Percentiles rank a stretch among this genome's conserved stretches.
phyloP scores from a whole-genome alignment of 2,329 filamentous ascomycete genomes.

The Sporothrix dimorphospora region DNA sequence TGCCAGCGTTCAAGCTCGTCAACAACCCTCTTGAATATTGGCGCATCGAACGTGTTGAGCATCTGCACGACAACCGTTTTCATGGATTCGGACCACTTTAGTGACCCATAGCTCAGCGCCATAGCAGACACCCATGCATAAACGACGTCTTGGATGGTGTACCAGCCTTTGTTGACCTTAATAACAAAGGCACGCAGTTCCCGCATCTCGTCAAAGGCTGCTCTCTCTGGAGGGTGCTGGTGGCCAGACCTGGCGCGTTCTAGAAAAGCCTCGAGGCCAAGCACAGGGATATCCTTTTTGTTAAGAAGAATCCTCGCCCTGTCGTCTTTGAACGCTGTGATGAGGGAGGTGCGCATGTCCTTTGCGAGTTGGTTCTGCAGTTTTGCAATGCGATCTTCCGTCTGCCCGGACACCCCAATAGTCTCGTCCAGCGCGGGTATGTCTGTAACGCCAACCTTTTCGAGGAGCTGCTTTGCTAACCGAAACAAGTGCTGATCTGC shows the following conservation, averaged over 20 bases:
- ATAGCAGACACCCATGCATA: slow-evolving; percentile 61
- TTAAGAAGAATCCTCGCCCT: slow-evolving; percentile 56
- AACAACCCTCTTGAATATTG: slow-evolving; percentile 52
- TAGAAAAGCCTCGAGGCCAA: slow-evolving; percentile 63
- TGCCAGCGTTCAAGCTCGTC: slow-evolving; percentile 41
- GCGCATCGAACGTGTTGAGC: slow-evolving; percentile 56
- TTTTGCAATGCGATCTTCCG: slow-evolving; percentile 55
- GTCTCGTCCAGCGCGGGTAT: slow-evolving; percentile 45
- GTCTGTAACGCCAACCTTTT: slow-evolving; percentile 56
- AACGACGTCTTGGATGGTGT: slow-evolving; percentile 59
- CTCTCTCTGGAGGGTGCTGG: slow-evolving; percentile 52
- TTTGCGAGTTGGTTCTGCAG: slow-evolving; percentile 51
- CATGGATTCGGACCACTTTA: slow-evolving; percentile 61
- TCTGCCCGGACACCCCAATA: slow-evolving; percentile 53
- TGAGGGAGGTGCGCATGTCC: slow-evolving; percentile 55
- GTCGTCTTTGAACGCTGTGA: slow-evolving; percentile 55
- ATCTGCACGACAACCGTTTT: slow-evolving; percentile 62
- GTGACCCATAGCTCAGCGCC: slow-evolving; percentile 54
- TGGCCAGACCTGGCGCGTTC: slow-evolving; percentile 64
- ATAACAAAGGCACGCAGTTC: slow-evolving; percentile 58
- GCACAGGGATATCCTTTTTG: slow-evolving; percentile 55
- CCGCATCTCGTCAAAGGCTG: slow-evolving; percentile 55
- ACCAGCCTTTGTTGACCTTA: slow-evolving; percentile 53
- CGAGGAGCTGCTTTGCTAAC: slow-evolving; percentile 58
- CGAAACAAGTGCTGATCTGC: slow-evolving; percentile 60